Conservation (phyloP, 2,329 filamentous ascomycete species). For the Monilinia laxa region DNA sequence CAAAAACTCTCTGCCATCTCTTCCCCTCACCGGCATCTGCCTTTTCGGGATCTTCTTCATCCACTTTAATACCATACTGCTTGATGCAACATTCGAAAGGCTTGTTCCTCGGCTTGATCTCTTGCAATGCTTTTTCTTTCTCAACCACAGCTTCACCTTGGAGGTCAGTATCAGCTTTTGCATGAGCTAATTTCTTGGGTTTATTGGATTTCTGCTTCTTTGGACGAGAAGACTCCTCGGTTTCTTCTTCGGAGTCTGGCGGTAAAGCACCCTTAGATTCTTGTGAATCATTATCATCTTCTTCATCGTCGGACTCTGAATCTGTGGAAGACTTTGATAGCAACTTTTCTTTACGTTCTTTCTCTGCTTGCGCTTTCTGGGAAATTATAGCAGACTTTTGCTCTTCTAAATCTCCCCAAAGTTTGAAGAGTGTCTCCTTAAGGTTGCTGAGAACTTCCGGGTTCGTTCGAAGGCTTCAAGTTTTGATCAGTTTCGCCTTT, state of each 20-base stretch:
- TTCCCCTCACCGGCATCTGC: constrained; percentile 48
- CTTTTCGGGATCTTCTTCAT: constrained; percentile 43
- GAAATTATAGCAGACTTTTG: constrained; percentile 48
- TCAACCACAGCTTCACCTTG: not conserved
- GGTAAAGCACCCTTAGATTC: not conserved
- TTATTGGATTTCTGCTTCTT: not conserved
- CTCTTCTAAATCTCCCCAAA: constrained; percentile 89
- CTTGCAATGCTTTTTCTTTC: constrained; percentile 10
- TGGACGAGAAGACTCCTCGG: not conserved
- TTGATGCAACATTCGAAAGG: constrained; percentile 70
- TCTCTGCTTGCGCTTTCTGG: constrained; percentile 7
- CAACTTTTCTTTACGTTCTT: constrained; percentile 30
- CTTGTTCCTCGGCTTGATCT: constrained; percentile 46
- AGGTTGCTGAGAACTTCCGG: constrained; percentile 51
- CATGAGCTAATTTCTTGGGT: not conserved
- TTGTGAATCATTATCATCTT: not conserved
- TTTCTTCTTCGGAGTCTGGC: constrained; percentile 8
- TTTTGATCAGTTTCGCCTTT: not conserved
- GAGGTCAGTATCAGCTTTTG: not conserved
- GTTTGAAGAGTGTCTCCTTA: constrained; percentile 67
- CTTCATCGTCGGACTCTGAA: constrained; percentile 15
- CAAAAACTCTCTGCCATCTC: constrained; percentile 63
- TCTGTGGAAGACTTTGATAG: not conserved
- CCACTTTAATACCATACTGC: constrained; percentile 63
- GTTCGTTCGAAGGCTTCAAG: constrained; percentile 56